Evolutionary conservation across 805 yeast genomes (phyloP), one percentile per base, ranked within the genome.

Genomic region (Sugiyamaella smithiae): DNA sequence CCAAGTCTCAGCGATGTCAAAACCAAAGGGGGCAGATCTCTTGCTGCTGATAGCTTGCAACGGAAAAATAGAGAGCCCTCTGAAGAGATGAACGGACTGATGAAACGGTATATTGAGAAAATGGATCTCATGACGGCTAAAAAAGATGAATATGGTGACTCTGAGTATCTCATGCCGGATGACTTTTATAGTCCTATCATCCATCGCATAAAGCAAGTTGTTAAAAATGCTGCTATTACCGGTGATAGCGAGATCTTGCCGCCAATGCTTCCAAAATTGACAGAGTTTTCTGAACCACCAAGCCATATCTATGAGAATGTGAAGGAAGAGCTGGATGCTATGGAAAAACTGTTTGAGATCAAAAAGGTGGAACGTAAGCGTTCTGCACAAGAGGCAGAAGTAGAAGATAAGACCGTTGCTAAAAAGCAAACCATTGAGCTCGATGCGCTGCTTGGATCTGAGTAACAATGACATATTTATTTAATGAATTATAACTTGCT

Each of bases 1-100:
- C 79, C 89, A 2, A 72, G 71, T 20, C 77, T 84, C 56, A 69
- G 73, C 4, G 60, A 62, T 32, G 54, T 79, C 22, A 58, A 64
- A 7, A 63, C 69, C 3, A 50, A 71, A 11, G 60, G 57, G 22
- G 70, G 72, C 0, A 66, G 52, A 61, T 66, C 36, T 54, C 51
- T 51, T 56, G 58, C 36, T 29, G 56, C 37, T 55, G 40, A 42
- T 47, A 52, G 38, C 19, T 33, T 20, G 36, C 45, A 33, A 37
- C 58, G 61, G 23, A 46, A 26, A 49, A 67, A 16, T 78, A 79
- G 48, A 20, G 48, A 44, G 11, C 40, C 52, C 2, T 57, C 65
- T 0, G 51, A 59, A 3, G 70, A 76, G 33, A 68, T 73, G 63
- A 62, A 71, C 37, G 58, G 57, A 0, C 40, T 63, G 7, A 78